Evolutionary conservation across 495 filamentous ascomycete species (phyloP).

Genomic region (Massariosphaeria phaeospora): DNA sequence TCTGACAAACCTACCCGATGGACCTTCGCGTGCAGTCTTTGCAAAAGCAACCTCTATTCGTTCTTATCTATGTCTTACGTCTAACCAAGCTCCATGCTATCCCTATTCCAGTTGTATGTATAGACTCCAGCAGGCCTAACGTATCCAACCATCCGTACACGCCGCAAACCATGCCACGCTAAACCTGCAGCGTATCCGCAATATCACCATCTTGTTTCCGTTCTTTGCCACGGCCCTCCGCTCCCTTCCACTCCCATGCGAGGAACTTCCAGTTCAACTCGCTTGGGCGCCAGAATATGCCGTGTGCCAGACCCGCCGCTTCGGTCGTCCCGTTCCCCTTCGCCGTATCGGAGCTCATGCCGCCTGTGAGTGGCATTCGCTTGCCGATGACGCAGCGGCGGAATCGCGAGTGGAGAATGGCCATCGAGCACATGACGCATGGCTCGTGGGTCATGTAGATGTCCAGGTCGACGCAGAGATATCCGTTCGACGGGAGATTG

Average conservation of each 20-base stretch:
- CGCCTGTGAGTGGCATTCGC: conserved; percentile 57
- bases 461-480: conserved; percentile 86
- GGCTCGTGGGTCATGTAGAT: conserved; percentile 92
- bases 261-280: conserved; percentile 92
- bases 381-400: conserved; percentile 71
- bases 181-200: conserved; percentile 7
- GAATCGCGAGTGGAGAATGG: conserved; percentile 85
- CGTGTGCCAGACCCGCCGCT: conserved; percentile 54
- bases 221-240: conserved; percentile 28
- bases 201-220: background rate
- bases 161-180: no score
- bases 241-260: conserved; percentile 63
- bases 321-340: conserved; percentile 7
- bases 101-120: no score
- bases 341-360: conserved; percentile 46
- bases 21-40: no score
- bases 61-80: no score
- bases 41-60: no score
- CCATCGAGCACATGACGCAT: conserved; percentile 95
- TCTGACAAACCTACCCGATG: no score
- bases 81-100: no score
- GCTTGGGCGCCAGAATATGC: conserved; percentile 76
- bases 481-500: conserved; percentile 61
- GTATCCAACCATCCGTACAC: no score
- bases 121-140: no score